Evolutionary conservation across 1,284 basidiomycete genomes (phyloP), one percentile per base, ranked within the genome.

Genomic region (Cryptococcus hybrid): DNA sequence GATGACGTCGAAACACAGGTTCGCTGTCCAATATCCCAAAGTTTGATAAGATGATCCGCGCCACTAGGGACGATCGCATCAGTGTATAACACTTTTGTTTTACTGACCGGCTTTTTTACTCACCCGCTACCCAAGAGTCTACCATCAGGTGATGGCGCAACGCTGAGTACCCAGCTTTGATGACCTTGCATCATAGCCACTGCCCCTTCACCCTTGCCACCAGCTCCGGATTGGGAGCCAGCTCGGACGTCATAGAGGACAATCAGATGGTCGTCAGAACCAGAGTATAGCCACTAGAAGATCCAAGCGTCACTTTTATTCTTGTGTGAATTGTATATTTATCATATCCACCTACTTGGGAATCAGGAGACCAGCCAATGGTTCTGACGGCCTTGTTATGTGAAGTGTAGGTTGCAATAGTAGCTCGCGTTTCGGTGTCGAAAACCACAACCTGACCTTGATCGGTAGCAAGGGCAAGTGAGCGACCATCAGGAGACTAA

Each of bases 301-400:
- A 8, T 47, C 15, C 54, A 35, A 50, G 47, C 36, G 18, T 52
- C 24, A 53, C 11, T 7, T 47, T 52, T 54, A 30, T 30, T 30
- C 3, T 30, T 30, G 30, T 30, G 3, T 30, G 30, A 4, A 30
- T 30, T 30, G 30, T 30, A 30, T 30, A 30, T 37, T n/a, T 11
- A 49, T 9, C 7, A 34, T 24, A 38, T 12, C 12, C 5, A 48
- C 78, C 54, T 60, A 83, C 85, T 65, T 85, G 84, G 7, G 82
- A 86, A 73, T 93, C 90, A 46, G 85, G 83, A 9, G 88, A 90
- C 91, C 91, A 94, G 6, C 88, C 82, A 5, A 92, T 73, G 0
- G 88, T 86, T 30, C 91, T 86, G 7, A 92, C 89, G 48, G 85
- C 82, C 86, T 91, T 89, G 8, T 89, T 90, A 71, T 94, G 91